Conservation (phyloP, 345 rosid species). For the Salix brachista region DNA sequence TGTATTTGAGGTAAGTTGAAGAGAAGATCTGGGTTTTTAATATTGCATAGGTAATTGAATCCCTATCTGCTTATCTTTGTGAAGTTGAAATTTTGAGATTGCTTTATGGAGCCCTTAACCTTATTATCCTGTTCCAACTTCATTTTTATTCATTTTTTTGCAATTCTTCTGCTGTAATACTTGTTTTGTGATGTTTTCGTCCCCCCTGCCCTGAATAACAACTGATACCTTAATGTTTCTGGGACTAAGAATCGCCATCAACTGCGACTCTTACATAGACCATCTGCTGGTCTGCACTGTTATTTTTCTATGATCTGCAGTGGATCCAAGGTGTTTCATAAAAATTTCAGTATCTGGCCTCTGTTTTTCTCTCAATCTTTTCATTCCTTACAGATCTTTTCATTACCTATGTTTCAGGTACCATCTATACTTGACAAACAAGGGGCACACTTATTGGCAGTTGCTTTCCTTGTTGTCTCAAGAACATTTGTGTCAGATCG, state of each 20-base stretch:
- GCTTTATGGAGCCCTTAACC: background rate
- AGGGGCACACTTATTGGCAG: slow-evolving; percentile 81
- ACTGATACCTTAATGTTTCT: background rate
- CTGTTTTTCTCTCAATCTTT: background rate
- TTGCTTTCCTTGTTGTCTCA: slow-evolving; percentile 81
- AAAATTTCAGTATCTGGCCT: background rate
- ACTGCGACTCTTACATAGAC: background rate
- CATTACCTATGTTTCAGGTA: slow-evolving; percentile 41
- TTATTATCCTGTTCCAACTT: background rate
- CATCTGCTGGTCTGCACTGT: background rate
- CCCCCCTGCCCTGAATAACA: background rate
- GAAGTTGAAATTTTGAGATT: background rate
- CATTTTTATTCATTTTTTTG: background rate
- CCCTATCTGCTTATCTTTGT: background rate
- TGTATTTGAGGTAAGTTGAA: background rate
- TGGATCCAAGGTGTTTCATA: background rate
- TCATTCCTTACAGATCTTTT: background rate
- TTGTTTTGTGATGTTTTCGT: background rate
- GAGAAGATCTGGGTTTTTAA: background rate
- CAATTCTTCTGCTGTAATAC: background rate
- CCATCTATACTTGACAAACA: slow-evolving; percentile 89
- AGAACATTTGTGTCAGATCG: slow-evolving; percentile 95
- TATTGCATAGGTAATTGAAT: background rate
- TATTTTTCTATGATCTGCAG: background rate
- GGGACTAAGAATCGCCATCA: background rate